Percentiles rank a stretch among this genome's conserved stretches.
These are phyloP conservation scores for Pseudogymnoascus sp. DNA, from an alignment of 2,329 filamentous ascomycete genomes.

Conservation along the genomic window DNA sequence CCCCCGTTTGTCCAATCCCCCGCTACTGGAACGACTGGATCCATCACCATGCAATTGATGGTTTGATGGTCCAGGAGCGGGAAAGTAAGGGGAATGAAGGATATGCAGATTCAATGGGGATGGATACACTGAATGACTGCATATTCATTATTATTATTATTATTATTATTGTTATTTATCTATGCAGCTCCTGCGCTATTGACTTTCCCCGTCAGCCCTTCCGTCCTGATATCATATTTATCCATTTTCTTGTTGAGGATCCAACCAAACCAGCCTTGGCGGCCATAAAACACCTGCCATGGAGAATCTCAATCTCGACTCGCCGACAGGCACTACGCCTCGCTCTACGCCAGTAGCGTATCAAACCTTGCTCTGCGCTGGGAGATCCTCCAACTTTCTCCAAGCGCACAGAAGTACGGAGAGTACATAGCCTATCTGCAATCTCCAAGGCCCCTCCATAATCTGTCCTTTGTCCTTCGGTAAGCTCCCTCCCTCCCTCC, in stretches of 20 bases:
- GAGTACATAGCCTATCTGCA: not conserved
- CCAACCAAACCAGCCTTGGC: constrained; percentile 3
- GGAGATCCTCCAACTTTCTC: not conserved
- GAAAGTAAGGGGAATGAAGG: not conserved
- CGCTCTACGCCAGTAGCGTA: not conserved
- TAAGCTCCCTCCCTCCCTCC: not conserved
- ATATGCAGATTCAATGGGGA: not conserved
- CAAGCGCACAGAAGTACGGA: not conserved
- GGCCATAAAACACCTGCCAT: not conserved
- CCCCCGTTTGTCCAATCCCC: not conserved
- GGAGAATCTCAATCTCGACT: constrained; percentile 1
- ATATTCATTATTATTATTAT: not conserved
- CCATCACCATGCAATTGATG: not conserved
- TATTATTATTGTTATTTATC: too few species aligned
- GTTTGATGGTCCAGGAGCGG: not conserved
- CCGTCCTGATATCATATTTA: not conserved
- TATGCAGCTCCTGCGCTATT: too few species aligned
- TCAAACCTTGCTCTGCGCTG: not conserved
- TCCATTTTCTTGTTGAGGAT: constrained; percentile 6
- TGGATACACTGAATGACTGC: not conserved
- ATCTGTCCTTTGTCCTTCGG: not conserved
- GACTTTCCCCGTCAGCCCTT: too few species aligned
- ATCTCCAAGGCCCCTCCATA: not conserved
- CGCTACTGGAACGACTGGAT: not conserved
- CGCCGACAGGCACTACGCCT: not conserved